Percentiles rank a stretch among this genome's conserved stretches.
Conservation (phyloP, 768 basidiomycete genomes). For the Udeniomyces megalosporus region DNA sequence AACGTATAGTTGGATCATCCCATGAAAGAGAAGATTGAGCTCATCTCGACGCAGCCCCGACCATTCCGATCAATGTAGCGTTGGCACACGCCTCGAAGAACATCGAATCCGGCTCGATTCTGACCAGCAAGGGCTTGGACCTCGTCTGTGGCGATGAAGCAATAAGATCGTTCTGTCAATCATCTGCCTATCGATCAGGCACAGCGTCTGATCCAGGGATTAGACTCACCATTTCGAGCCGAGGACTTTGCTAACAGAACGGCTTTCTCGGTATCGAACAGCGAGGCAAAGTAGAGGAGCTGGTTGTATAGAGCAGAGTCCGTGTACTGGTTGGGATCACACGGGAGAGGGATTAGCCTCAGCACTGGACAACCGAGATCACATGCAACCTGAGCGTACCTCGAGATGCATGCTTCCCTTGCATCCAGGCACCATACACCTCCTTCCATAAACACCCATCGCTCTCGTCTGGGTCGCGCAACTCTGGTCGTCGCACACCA, state of each 20-base stretch:
- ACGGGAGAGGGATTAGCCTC: not conserved
- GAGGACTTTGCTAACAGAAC: conserved; percentile 39
- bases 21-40: conserved; percentile 66
- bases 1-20: too few species aligned
- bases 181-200: too few species aligned
- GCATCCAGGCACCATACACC: conserved; percentile 58
- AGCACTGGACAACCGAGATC: not conserved
- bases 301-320: conserved; percentile 79
- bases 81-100: conserved; percentile 45
- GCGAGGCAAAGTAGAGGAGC: conserved; percentile 57
- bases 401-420: conserved; percentile 55
- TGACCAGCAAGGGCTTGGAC: conserved; percentile 37
- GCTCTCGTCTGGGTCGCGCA: conserved; percentile 68
- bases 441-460: conserved; percentile 80
- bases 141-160: conserved; percentile 36
- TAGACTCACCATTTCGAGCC: conserved; percentile 18
- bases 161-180: too few species aligned
- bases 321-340: conserved; percentile 43
- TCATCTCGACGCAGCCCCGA: conserved; percentile 74
- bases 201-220: too few species aligned
- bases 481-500: conserved; percentile 65
- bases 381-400: conserved; percentile 34
- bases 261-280: conserved; percentile 61
- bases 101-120: conserved; percentile 40
- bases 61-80: conserved; percentile 77